Conservation (phyloP, 139 green algal genomes). For the Marvania coccoides region DNA sequence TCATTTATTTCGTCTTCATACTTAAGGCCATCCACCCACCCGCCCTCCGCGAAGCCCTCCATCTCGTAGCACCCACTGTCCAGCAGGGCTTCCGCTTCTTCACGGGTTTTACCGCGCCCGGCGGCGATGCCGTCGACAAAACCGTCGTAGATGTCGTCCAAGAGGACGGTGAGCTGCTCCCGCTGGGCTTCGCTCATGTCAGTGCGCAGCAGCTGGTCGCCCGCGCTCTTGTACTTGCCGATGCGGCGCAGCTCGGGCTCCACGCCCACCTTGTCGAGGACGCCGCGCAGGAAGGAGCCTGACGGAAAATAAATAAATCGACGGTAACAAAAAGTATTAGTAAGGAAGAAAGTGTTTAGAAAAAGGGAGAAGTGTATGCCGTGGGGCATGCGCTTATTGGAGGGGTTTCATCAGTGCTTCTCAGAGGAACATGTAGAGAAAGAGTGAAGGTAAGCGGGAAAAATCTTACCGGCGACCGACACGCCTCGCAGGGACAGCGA, state of each 20-base stretch:
- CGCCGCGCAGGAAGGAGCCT: slow-evolving; percentile 78
- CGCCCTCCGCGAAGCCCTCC: slow-evolving; percentile 36
- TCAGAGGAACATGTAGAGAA: neutral
- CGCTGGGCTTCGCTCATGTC: slow-evolving; percentile 76
- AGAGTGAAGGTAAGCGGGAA: neutral
- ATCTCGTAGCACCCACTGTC: slow-evolving; percentile 73
- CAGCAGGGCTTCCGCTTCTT: slow-evolving; percentile 64
- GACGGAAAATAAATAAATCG: too few relatives aligned
- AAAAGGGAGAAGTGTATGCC: neutral
- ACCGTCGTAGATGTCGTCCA: slow-evolving; percentile 78
- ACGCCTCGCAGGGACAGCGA: slow-evolving; percentile 75
- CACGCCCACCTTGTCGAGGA: slow-evolving; percentile 87
- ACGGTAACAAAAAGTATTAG: neutral
- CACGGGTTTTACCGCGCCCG: slow-evolving; percentile 49
- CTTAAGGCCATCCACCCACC: slow-evolving; percentile 65
- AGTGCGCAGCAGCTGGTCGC: slow-evolving; percentile 85
- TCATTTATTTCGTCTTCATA: slow-evolving; percentile 87
- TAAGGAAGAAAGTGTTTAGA: neutral
- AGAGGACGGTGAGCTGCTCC: slow-evolving; percentile 75
- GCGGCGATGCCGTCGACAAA: slow-evolving; percentile 57
- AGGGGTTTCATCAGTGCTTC: neutral
- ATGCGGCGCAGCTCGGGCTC: slow-evolving; percentile 89
- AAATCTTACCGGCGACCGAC: too few relatives aligned
- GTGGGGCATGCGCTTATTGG: too few relatives aligned
- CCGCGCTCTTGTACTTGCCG: slow-evolving; percentile 59